Evolutionary conservation across 495 filamentous ascomycete genomes (phyloP).

Genomic region (Aspergillus sclerotiicarbonarius): DNA sequence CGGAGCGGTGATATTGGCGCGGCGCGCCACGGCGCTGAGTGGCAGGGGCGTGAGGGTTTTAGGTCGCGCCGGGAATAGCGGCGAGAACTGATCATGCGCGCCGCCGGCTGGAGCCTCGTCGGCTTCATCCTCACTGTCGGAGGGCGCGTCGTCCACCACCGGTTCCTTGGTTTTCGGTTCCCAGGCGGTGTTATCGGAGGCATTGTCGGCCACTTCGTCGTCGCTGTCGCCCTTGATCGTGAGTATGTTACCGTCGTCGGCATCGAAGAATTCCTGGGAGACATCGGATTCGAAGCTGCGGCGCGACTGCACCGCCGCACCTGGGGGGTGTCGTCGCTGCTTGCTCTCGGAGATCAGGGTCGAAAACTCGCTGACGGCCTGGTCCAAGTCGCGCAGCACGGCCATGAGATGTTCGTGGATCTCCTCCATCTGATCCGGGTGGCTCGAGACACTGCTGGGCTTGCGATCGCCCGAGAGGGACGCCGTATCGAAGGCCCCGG

Average conservation of each 20-base stretch:
- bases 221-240: slow-evolving; percentile 65
- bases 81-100: slow-evolving; percentile 43
- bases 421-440: slow-evolving; percentile 52
- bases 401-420: slow-evolving; percentile 78
- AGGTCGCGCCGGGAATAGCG: slow-evolving; percentile 68
- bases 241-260: slow-evolving; percentile 70
- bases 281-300: slow-evolving; percentile 78
- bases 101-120: slow-evolving; percentile 34
- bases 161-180: slow-evolving; percentile 23
- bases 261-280: slow-evolving; percentile 92
- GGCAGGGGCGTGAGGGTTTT: slow-evolving; percentile 80
- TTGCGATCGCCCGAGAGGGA: slow-evolving; percentile 40
- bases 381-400: slow-evolving; percentile 77
- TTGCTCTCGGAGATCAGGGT: slow-evolving; percentile 73
- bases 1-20: slow-evolving; percentile 66
- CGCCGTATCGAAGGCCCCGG: slow-evolving; percentile 25
- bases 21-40: slow-evolving; percentile 61
- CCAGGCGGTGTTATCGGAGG: slow-evolving; percentile 17
- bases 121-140: slow-evolving; percentile 56
- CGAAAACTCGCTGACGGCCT: slow-evolving; percentile 78
- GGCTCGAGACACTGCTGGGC: slow-evolving; percentile 37
- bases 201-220: slow-evolving; percentile 41
- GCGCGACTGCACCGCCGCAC: slow-evolving; percentile 55
- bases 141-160: slow-evolving; percentile 39
- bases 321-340: slow-evolving; percentile 61